Conservation (phyloP, 1,284 basidiomycete genomes). For the Ceratobasidium sp. region DNA sequence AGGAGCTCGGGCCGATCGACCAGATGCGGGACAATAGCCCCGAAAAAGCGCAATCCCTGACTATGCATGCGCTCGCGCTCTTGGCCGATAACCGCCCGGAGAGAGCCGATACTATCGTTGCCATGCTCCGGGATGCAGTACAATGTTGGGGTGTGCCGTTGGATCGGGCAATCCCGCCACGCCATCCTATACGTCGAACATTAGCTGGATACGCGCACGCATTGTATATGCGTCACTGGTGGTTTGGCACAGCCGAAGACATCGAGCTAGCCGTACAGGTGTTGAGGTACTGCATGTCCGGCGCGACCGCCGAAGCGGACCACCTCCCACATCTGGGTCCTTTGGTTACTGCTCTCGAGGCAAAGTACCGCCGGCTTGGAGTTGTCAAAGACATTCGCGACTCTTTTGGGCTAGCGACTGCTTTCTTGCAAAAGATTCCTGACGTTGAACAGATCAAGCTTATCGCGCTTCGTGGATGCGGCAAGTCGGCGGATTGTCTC, state of each 20-base stretch:
- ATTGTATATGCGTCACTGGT: constrained; percentile 22
- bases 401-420: background rate
- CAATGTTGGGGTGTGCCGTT: background rate
- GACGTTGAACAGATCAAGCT: background rate
- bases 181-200: constrained; percentile 5
- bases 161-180: background rate
- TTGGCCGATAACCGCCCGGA: background rate
- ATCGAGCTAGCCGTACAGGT: background rate
- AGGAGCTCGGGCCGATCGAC: background rate
- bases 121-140: constrained; percentile 12
- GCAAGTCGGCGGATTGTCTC: constrained; percentile 6
- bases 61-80: background rate
- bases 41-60: constrained; percentile 10
- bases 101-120: background rate
- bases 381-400: constrained; percentile 6
- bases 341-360: background rate
- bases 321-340: background rate
- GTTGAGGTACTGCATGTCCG: background rate
- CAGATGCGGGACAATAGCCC: constrained; percentile 16
- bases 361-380: constrained; percentile 21
- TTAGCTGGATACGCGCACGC: background rate
- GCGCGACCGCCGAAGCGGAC: background rate
- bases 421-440: background rate
- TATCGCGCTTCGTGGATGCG: background rate
- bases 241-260: constrained; percentile 12